phyloP scores from a whole-genome alignment of 192 early-diverging fungal species.

The Diversispora epigaea region DNA sequence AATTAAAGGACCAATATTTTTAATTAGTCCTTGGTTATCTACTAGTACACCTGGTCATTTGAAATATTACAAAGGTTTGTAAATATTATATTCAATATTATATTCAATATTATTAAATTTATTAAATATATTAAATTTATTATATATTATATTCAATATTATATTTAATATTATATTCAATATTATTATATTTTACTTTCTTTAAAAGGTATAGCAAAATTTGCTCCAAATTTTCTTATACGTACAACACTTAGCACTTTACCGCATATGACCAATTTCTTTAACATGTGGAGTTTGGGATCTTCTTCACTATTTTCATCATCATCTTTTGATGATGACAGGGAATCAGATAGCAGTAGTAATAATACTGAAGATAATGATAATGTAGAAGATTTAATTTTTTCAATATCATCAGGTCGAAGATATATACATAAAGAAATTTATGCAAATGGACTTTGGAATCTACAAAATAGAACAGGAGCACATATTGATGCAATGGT shows the following conservation, averaged over 20 bases:
- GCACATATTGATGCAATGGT: conserved; percentile 27
- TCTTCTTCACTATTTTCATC: neutral
- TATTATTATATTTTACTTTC: neutral
- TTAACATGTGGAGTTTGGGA: conserved; percentile 20
- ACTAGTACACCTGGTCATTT: conserved; percentile 22
- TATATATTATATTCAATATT: too few relatives aligned
- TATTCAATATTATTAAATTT: too few relatives aligned
- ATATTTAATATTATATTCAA: too few relatives aligned
- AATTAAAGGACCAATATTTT: conserved; percentile 22
- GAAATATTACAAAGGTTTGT: neutral
- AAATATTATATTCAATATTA: too few relatives aligned
- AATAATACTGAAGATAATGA: too few relatives aligned
- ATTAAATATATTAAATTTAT: too few relatives aligned
- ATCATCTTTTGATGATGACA: conserved; percentile 1
- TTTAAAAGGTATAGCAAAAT: conserved; percentile 19
- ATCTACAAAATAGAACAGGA: conserved; percentile 26
- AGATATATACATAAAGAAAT: conserved; percentile 31
- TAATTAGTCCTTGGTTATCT: conserved; percentile 30
- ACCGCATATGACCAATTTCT: conserved; percentile 14
- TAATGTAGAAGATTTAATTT: neutral
- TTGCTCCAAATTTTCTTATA: conserved; percentile 30
- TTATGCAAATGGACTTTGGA: conserved; percentile 26
- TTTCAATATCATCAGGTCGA: conserved; percentile 17
- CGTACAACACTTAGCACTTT: conserved; percentile 20
- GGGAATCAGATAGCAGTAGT: neutral